These are phyloP conservation scores for Paramecium octaurelia DNA, from an alignment of 73 alveolate genomes.

Conservation along the genomic window DNA sequence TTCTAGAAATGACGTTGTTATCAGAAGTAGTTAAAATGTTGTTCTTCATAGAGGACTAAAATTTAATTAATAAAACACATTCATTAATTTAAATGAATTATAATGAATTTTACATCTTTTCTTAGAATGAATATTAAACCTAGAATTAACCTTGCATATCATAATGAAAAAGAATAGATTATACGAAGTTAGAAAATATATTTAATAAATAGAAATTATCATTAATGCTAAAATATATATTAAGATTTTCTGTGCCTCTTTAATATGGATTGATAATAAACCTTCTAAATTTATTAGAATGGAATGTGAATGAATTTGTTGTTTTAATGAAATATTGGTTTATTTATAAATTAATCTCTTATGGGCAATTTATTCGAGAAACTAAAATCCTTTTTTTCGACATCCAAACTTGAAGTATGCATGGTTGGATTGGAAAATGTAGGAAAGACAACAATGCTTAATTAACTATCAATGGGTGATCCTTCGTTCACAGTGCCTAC, in stretches of 20 bases:
- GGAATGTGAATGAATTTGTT: neutral
- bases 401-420: conserved; percentile 80
- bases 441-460: conserved; percentile 87
- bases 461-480: conserved; percentile 74
- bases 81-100: neutral
- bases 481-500: conserved; percentile 87
- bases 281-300: too few species aligned
- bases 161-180: too few species aligned
- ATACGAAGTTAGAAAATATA: too few species aligned
- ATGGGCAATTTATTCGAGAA: conserved; percentile 83
- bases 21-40: neutral
- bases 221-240: too few species aligned
- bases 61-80: neutral
- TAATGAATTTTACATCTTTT: neutral
- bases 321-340: neutral
- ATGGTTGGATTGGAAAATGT: conserved; percentile 88
- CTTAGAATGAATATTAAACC: too few species aligned
- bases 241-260: too few species aligned
- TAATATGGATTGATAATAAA: too few species aligned
- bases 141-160: too few species aligned
- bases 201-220: too few species aligned
- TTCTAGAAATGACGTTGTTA: neutral
- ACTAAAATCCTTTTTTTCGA: conserved; percentile 68
- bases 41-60: neutral
- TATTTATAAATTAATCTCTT: neutral